Evolutionary conservation across 192 early-diverging fungal species (phyloP), one percentile per base, ranked within the genome.

Genomic region (Lobosporangium transversale): DNA sequence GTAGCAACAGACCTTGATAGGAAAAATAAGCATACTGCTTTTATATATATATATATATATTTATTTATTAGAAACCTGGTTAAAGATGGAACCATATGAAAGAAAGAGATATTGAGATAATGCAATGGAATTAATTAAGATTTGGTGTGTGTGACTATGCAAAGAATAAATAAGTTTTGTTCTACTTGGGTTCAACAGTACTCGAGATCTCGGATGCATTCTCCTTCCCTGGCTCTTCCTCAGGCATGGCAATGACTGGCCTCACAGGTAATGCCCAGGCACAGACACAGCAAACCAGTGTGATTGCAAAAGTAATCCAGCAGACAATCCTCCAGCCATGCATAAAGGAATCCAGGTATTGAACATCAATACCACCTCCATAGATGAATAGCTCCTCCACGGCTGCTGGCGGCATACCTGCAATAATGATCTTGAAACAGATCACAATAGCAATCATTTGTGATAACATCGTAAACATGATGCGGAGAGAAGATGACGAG

Each of bases 381-480:
- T 61, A 49, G 36, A 75, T 75, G 45, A 75, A 75, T 30, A 75
- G 44, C 29, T 75, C 63, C 36, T 75, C 57, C 17, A 75, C 71
- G 14, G 71, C 71, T 9, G 35, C 63, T 66, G 56, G 58, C 20
- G 71, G 71, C 71, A 75, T 75, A 15, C 71, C 71, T 1, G 62
- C 35, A 36, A 75, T 75, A 23, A 75, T 75, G 27, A 75, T 52
- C 58, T 66, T 75, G 52, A 75, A 75, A 57, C 71, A 75, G 27
- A 75, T 66, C n/a, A 75, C 71, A 26, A 75, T 75, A 18, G 71
- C 71, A 56, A 75, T 75, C 71, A 75, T 75, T 45, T 75, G 71
- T 0, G 71, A 75, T 27, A 75, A 15, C 71, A 75, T 75, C 1
- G 71, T 75, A 55, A 75, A 75, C 71, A 75, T 75, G 52, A 75